A percentile compares a stretch with the other conserved stretches of the same genome.
Evolutionary conservation across 352 stramenopile genomes (phyloP).

Genomic region (Phytophthora lateralis): DNA sequence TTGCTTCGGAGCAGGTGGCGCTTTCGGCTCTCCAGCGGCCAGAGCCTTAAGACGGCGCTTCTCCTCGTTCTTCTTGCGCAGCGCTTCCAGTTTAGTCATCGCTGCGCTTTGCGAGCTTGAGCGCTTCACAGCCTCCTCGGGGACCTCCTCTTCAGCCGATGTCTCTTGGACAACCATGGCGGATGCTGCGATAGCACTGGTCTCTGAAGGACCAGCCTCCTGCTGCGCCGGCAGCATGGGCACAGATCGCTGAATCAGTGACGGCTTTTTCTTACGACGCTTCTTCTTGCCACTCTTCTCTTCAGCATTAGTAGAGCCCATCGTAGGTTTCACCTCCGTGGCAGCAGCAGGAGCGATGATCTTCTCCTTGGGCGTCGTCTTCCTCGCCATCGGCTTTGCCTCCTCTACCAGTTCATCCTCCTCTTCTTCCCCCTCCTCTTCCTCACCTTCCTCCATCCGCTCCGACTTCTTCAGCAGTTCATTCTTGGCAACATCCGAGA

Average conservation of each 20-base stretch:
- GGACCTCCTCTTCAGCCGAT: constrained; percentile 12
- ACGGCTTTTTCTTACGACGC: constrained; percentile 38
- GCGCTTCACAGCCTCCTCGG: constrained; percentile 23
- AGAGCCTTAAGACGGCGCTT: constrained; percentile 56
- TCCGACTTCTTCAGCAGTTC: constrained; percentile 66
- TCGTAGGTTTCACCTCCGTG: not conserved
- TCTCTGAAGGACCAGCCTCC: not conserved
- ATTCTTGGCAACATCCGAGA: constrained; percentile 50
- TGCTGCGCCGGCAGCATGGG: constrained; percentile 30
- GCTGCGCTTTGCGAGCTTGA: constrained; percentile 66
- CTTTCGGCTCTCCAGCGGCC: constrained; percentile 13
- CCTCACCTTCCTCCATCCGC: constrained; percentile 15
- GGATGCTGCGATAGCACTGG: constrained; percentile 5
- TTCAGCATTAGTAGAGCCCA: not conserved
- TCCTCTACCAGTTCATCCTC: constrained; percentile 20
- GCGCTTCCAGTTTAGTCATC: constrained; percentile 66
- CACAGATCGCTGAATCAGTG: constrained; percentile 27
- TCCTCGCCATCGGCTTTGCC: constrained; percentile 21
- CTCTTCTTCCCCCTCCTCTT: constrained; percentile 29
- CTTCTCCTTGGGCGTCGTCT: constrained; percentile 32
- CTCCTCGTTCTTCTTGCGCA: constrained; percentile 84
- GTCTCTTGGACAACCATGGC: constrained; percentile 14
- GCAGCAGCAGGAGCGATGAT: constrained; percentile 11
- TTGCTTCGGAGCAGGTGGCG: constrained; percentile 2
- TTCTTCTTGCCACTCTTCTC: constrained; percentile 37